Conservation (phyloP, 2,329 filamentous ascomycete genomes). For the Mollisia scopiformis region DNA sequence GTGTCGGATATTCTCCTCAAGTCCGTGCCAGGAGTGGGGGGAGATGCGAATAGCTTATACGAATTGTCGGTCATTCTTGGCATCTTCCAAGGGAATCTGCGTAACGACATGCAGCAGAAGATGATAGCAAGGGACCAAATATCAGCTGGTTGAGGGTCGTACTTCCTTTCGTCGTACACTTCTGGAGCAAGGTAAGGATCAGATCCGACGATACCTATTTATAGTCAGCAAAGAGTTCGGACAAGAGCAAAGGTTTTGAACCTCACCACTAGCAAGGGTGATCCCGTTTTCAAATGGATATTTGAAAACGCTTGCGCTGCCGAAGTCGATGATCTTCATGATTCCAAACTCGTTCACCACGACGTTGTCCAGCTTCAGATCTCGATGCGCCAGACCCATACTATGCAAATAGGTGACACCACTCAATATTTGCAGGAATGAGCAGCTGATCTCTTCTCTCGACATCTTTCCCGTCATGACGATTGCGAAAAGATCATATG, state of each 20-base stretch:
- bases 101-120: constrained; percentile 96
- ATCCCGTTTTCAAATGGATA: constrained; percentile 95
- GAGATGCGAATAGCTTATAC: constrained; percentile 87
- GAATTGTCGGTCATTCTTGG: constrained; percentile 91
- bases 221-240: constrained; percentile 11
- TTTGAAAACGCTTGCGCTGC: constrained; percentile 93
- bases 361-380: constrained; percentile 96
- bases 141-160: constrained; percentile 91
- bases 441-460: constrained; percentile 86
- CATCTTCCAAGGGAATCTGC: constrained; percentile 96
- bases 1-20: constrained; percentile 28
- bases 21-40: constrained; percentile 71
- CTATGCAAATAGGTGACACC: constrained; percentile 94
- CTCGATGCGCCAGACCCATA: constrained; percentile 92
- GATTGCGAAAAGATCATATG: constrained; percentile 93
- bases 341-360: constrained; percentile 96
- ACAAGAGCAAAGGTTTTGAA: not conserved
- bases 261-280: constrained; percentile 77
- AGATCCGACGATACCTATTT: constrained; percentile 73
- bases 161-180: constrained; percentile 91
- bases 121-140: constrained; percentile 99
- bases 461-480: constrained; percentile 99
- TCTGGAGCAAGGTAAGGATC: constrained; percentile 97
- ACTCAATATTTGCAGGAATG: constrained; percentile 91
- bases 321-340: constrained; percentile 99